Conservation (phyloP, 768 basidiomycete genomes). For the Hericium rajendrae region DNA sequence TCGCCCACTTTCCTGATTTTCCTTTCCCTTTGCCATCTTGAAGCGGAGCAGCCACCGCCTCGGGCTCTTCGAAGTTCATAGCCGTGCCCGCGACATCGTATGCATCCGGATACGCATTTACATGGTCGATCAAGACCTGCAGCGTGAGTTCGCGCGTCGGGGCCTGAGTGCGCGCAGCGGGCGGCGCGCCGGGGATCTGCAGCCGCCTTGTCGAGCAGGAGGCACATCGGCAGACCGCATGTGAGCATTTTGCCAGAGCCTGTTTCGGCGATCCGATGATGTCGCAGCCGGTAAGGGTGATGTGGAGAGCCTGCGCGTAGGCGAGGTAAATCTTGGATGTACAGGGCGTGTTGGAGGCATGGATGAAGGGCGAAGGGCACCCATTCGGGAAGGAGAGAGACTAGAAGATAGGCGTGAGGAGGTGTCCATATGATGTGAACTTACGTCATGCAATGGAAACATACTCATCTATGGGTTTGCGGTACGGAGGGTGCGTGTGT, state of each 20-base stretch:
- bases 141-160: constrained; percentile 95
- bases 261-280: constrained; percentile 93
- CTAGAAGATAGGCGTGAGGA: constrained; percentile 23
- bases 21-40: constrained; percentile 2
- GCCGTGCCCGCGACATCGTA: constrained; percentile 18
- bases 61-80: constrained; percentile 23
- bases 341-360: constrained; percentile 49
- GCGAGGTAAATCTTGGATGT: constrained; percentile 53
- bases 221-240: constrained; percentile 85
- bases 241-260: constrained; percentile 97
- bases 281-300: constrained; percentile 54
- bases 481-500: neutral
- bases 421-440: neutral
- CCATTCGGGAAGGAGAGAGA: constrained; percentile 67
- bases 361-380: constrained; percentile 53
- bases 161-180: constrained; percentile 64
- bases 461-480: neutral
- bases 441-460: constrained; percentile 37
- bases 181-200: constrained; percentile 29
- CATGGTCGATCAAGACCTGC: constrained; percentile 77
- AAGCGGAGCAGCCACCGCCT: neutral
- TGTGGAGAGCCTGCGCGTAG: constrained; percentile 67
- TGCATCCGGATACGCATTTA: constrained; percentile 49
- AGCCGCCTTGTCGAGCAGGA: constrained; percentile 24
- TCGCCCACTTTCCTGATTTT: constrained; percentile 7